Base-by-base conservation (phyloP, 768 basidiomycete species). In the Hygrophorus pudorinus region DNA sequence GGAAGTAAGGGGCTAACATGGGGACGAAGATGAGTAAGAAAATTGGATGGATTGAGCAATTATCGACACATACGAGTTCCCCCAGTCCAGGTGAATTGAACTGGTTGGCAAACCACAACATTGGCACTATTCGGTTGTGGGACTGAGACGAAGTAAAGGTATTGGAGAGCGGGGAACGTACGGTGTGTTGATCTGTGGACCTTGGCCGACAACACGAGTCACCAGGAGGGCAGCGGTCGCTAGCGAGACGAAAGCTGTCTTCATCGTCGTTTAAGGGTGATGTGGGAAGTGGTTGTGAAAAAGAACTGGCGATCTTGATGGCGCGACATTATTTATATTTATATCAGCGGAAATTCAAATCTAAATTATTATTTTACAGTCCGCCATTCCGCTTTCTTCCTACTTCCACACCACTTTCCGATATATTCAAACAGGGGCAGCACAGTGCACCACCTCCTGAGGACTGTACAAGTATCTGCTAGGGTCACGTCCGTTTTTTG, bases 141-240 rank as follows among this genome's bases (percentile, higher is more conserved):
- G 34, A 51, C 44, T 30, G 38, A 41, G 49, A 48, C 48, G 39
- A 45, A 37, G 16, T 45, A 48, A 33, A 10, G 14, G 2, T 31
- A 29, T 20, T 11, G 28, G 28, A 29, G 38, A 34, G 39, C 29
- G 30, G 27, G 18, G 48, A 14, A 71, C 83, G 56, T 51, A 86
- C 85, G 85, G 85, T 30, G 85, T 89, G 58, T 83, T 79, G 58
- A 87, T 66, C 7, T 24, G 24, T 1, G 52, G 63, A 51, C 78
- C 55, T 54, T 77, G 76, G 13, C 73, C 79, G 18, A 66, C 33
- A 39, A 60, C 76, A 27, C 60, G 59, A 40, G 61, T 58, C 37
- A 62, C 65, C 50, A 71, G 57, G 51, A 76, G 60, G 34, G 62
- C 63, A 49, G 65, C 55, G 46, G 67, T 55, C 41, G 64, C 52